These are phyloP conservation scores for Pichia ethanolica DNA, from an alignment of 805 yeast genomes.

Conservation along the genomic window DNA sequence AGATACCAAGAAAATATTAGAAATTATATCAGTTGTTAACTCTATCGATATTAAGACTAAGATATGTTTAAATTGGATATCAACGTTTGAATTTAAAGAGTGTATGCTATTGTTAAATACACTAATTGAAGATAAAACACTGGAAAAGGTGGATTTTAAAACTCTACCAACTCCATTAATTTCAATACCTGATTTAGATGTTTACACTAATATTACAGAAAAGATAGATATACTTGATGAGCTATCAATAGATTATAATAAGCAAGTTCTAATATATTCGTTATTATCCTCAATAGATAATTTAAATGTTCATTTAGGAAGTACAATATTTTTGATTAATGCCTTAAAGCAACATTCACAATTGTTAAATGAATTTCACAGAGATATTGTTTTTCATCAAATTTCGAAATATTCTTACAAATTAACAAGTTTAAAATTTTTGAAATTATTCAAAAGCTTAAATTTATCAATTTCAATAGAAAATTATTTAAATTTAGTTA, in stretches of 20 bases:
- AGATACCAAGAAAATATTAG: slow-evolving; percentile 9
- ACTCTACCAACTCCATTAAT: slow-evolving; percentile 10
- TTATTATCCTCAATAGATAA: slow-evolving; percentile 18
- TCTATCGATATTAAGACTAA: slow-evolving; percentile 1
- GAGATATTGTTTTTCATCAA: slow-evolving; percentile 15
- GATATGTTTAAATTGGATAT: slow-evolving; percentile 8
- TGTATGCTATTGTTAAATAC: slow-evolving; percentile 1
- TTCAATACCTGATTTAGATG: slow-evolving; percentile 6
- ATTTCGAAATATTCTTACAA: slow-evolving; percentile 16
- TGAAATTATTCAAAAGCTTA: slow-evolving; percentile 6
- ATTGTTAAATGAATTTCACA: slow-evolving; percentile 10
- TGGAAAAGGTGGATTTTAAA: background rate
- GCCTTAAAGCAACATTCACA: slow-evolving; percentile 4
- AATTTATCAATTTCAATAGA: slow-evolving; percentile 8
- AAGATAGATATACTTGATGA: background rate
- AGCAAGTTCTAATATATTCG: slow-evolving; percentile 13
- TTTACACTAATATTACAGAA: slow-evolving; percentile 7
- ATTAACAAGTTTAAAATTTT: slow-evolving; percentile 13
- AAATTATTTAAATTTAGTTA: slow-evolving; percentile 15
- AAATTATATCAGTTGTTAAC: slow-evolving; percentile 7
- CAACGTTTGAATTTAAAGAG: slow-evolving; percentile 6
- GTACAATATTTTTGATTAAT: slow-evolving; percentile 12
- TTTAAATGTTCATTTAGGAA: slow-evolving; percentile 12
- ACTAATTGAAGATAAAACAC: background rate
- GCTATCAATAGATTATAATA: slow-evolving; percentile 3